Evolutionary conservation across 768 basidiomycete genomes (phyloP), one percentile per base, ranked within the genome.

Genomic region (Auricularia cornea): DNA sequence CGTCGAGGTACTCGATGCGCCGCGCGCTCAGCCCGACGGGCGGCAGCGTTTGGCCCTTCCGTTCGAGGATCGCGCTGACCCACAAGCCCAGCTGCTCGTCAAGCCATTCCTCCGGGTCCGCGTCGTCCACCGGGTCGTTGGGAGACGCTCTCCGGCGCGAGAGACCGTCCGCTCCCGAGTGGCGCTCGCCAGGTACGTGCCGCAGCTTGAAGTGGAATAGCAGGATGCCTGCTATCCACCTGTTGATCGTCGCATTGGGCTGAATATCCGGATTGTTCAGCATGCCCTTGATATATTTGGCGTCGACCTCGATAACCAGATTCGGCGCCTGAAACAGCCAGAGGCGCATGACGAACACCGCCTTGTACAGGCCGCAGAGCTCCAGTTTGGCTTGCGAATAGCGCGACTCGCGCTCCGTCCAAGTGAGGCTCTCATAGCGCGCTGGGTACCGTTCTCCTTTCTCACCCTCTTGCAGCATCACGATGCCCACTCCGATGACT

Each of bases 351-450:
- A 69, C n/a, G n/a, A n/a, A n/a, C n/a, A n/a, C n/a, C n/a, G n/a
- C n/a, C 70, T 38, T 71, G 72, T 26, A 79, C 35, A 0, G 74
- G 72, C 0, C 74, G 59, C 56, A n/a, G n/a, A n/a, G n/a, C 68
- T 76, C 0, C 80, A 56, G 0, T 79, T n/a, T n/a, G n/a, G n/a
- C n/a, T n/a, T n/a, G n/a, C 75, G 59, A 76, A 80, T 0, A 79
- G 68, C 31, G 81, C 78, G 0, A 73, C 32, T 54, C 81, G 81
- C 0, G 76, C 71, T 73, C 2, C 18, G 72, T 73, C 66, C 70
- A 77, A 0, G 75, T 76, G 61, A 73, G 71, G 0, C 74, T 77
- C 0, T 76, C 73, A 65, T 66, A 78, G 0, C 72, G 44, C 0
- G 72, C 68, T 0, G 71, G 75, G 18, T 65, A 60, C n/a, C 60